Evolutionary conservation across 257 asterid species (phyloP), one percentile per base, ranked within the genome.

Genomic region (Rehmannia glutinosa): DNA sequence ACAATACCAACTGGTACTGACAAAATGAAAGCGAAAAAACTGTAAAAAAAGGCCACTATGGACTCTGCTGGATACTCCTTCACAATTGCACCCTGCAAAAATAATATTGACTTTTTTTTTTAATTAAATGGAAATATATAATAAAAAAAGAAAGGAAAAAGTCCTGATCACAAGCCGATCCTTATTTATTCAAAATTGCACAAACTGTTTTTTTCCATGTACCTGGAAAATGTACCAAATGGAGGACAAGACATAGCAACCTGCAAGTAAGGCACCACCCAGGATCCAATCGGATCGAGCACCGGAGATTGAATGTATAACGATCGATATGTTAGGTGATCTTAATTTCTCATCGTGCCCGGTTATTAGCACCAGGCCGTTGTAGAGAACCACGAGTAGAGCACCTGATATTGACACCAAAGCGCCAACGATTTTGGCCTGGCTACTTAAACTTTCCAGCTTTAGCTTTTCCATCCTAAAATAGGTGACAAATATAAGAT

Each of bases 201-300:
- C n/a, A n/a, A n/a, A n/a, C n/a, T n/a, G n/a, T n/a, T n/a, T n/a
- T n/a, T n/a, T n/a, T n/a, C n/a, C n/a, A n/a, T n/a, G 7, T 66
- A 84, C 87, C 87, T 74, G 90, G 59, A 45, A 49, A 50, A 76
- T 76, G 77, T 68, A 76, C 83, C 78, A 84, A 15, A 81, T 4
- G 2, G 89, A 69, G 38, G 69, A 20, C 2, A 74, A 0, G 5
- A 54, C 3, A n/a, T 73, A 84, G 25, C 71, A 52, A 8, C 46
- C 55, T 1, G 78, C 59, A 21, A 76, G 78, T 9, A 76, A 27
- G 12, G 55, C 61, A 4, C 90, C 87, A 10, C 87, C 90, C 12
- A 66, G 0, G 25, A 69, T 45, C 90, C 87, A 81, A 41, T 67
- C 47, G 24, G 80, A 72, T 43, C 28, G 69, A 4, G 68, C 25